Evolutionary conservation across 2,329 filamentous ascomycete species (phyloP), one percentile per base, ranked within the genome.

Genomic region (Bipolaris cookei): DNA sequence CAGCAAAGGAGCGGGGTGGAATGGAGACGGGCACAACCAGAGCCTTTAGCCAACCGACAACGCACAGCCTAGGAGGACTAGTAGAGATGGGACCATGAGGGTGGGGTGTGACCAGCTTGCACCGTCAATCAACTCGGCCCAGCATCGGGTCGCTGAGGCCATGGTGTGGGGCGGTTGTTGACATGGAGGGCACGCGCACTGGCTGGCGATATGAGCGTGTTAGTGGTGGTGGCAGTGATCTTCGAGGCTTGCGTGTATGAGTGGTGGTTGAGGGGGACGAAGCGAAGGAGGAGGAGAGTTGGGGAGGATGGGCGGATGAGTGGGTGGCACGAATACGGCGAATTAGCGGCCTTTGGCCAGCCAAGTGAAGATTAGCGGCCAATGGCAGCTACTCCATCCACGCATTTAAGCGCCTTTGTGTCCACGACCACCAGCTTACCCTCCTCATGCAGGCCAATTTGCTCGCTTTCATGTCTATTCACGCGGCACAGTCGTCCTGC

Each of bases 361-460:
- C 50, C 48, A 35, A 51, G 45, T 21, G 37, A 37, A 41, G 28
- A 61, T 64, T 68, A 64, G 61, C 54, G 57, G 47, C 64, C 64
- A 64, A 61, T 63, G 14, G 21, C n/a, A 42, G 43, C 42, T 61
- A 34, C 60, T 61, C 35, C 52, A 54, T 58, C 50, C 30, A 64
- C 59, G 60, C 64, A 68, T 67, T 73, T 73, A 72, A 64, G 70
- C 71, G 71, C 70, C 63, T 59, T 61, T 60, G 55, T 45, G 55
- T 51, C 58, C 59, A 55, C 46, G 30, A 44, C 56, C 39, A 61
- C 46, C 50, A 35, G 50, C 54, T 54, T 50, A 52, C 43, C 30
- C 47, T 56, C 66, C 58, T 47, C 47, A 63, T 59, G 51, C 56
- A 62, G 66, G 54, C 51, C 60, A 62, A 67, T 71, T 62, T 59